phyloP scores from a whole-genome alignment of 805 yeast species.

The Lachancea meyersii region DNA sequence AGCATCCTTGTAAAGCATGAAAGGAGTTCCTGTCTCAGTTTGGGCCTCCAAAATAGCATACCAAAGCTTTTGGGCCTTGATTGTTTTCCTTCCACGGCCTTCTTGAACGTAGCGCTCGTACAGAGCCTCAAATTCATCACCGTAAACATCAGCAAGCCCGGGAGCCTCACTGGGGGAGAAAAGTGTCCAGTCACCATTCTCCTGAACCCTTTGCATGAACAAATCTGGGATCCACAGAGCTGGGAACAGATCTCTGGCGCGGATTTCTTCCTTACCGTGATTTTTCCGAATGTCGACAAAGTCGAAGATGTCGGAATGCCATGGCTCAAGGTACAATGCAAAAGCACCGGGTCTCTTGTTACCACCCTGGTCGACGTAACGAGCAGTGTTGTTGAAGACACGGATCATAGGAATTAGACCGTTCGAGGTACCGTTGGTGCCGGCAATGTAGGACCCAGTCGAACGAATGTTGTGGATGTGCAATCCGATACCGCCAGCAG shows the following conservation, averaged over 20 bases:
- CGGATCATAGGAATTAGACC: conserved; percentile 96
- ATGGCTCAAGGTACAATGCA: conserved; percentile 89
- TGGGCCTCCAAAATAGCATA: conserved; percentile 82
- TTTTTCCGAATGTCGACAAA: conserved; percentile 83
- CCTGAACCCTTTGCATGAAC: conserved; percentile 86
- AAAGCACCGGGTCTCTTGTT: conserved; percentile 97
- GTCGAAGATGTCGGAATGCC: conserved; percentile 92
- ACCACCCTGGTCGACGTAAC: conserved; percentile 98
- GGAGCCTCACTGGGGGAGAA: conserved; percentile 88
- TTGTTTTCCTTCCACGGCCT: conserved; percentile 54
- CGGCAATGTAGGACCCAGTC: conserved; percentile 80
- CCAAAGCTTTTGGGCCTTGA: conserved; percentile 90
- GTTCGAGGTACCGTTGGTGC: conserved; percentile 86
- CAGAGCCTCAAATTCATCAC: conserved; percentile 70
- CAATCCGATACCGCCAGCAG: conserved; percentile 94
- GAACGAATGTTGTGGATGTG: conserved; percentile 84
- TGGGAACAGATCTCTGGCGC: conserved; percentile 89
- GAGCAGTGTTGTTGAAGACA: conserved; percentile 91
- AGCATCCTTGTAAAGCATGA: conserved; percentile 88
- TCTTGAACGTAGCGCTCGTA: conserved; percentile 69
- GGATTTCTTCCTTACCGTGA: conserved; percentile 88
- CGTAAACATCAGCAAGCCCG: conserved; percentile 75
- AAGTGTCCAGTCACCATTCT: conserved; percentile 74
- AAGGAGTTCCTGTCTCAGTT: conserved; percentile 95
- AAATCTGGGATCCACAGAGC: conserved; percentile 94